Conservation (phyloP, 106 monocot genomes). For the Hemerocallis citrina region DNA sequence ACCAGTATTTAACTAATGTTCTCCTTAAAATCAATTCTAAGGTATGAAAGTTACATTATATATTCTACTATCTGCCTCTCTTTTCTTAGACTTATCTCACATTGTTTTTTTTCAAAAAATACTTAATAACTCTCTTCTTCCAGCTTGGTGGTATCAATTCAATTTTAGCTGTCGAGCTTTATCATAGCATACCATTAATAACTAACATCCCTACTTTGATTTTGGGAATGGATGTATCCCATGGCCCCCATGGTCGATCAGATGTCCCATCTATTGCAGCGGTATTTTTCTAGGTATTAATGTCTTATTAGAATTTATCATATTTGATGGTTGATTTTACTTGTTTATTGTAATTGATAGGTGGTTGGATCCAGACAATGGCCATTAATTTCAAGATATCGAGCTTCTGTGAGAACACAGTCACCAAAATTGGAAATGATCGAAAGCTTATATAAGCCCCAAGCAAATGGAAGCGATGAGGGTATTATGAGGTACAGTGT, state of each 20-base stretch:
- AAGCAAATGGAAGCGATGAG: slow-evolving; percentile 50
- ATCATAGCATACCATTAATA: slow-evolving; percentile 34
- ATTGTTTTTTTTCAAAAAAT: not conserved
- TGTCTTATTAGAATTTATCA: not conserved
- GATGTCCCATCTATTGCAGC: slow-evolving; percentile 75
- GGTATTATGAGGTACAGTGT: slow-evolving; percentile 45
- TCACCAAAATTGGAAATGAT: slow-evolving; percentile 72
- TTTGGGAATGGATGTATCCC: slow-evolving; percentile 72
- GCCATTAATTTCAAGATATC: slow-evolving; percentile 68
- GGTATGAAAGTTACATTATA: slow-evolving; percentile 13
- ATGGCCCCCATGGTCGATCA: slow-evolving; percentile 51
- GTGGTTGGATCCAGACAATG: slow-evolving; percentile 76
- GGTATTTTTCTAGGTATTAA: slow-evolving; percentile 14
- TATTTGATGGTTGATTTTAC: not conserved
- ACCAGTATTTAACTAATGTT: slow-evolving; percentile 73
- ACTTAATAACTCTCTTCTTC: slow-evolving; percentile 8
- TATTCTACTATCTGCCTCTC: not conserved
- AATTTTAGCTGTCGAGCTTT: slow-evolving; percentile 32
- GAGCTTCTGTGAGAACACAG: slow-evolving; percentile 75
- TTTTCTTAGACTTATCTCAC: not conserved
- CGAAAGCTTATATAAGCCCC: slow-evolving; percentile 54
- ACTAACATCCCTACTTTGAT: slow-evolving; percentile 58
- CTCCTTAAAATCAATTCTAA: slow-evolving; percentile 80
- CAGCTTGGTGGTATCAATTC: slow-evolving; percentile 71
- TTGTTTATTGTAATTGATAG: slow-evolving; percentile 19